A percentile compares a stretch with the other conserved stretches of the same genome.
These are phyloP conservation scores for Claviceps sp. DNA, from an alignment of 2,329 filamentous ascomycete species.

Conservation along the genomic window DNA sequence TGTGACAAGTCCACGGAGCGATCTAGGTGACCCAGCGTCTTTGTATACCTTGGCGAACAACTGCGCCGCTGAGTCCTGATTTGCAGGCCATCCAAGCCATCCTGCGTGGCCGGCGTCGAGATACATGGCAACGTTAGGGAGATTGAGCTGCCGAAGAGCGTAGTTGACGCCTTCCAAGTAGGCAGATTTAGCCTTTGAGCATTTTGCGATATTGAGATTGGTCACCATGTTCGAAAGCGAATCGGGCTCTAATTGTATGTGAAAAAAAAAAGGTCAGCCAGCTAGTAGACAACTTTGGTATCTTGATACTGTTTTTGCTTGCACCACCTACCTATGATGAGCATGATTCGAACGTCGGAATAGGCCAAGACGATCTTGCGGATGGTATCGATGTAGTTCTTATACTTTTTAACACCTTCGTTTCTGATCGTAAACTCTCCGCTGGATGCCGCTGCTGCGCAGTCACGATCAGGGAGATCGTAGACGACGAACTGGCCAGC, in stretches of 20 bases:
- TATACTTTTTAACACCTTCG: slow-evolving; percentile 39
- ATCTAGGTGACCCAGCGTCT: slow-evolving; percentile 32
- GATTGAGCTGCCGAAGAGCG: slow-evolving; percentile 36
- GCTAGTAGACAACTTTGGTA: not conserved
- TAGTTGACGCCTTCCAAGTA: slow-evolving; percentile 38
- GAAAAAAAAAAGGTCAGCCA: not conserved
- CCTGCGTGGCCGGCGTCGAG: slow-evolving; percentile 44
- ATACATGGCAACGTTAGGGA: slow-evolving; percentile 45
- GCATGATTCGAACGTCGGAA: slow-evolving; percentile 28
- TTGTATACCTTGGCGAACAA: slow-evolving; percentile 35
- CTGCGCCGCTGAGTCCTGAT: slow-evolving; percentile 33
- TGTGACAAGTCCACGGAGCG: slow-evolving; percentile 41
- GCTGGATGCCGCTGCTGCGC: slow-evolving; percentile 41
- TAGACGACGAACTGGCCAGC: slow-evolving; percentile 41
- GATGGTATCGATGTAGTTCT: slow-evolving; percentile 40
- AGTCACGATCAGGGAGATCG: slow-evolving; percentile 45
- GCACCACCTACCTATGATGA: slow-evolving; percentile 26
- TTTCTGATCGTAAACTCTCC: slow-evolving; percentile 39
- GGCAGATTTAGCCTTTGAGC: slow-evolving; percentile 29
- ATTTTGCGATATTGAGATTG: slow-evolving; percentile 38
- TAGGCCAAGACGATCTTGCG: slow-evolving; percentile 27
- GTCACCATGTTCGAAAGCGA: slow-evolving; percentile 46
- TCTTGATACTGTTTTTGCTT: not conserved
- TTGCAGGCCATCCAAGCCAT: slow-evolving; percentile 45
- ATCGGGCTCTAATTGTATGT: slow-evolving; percentile 33